Percentiles rank a stretch among this genome's conserved stretches.
These are phyloP conservation scores for Colletotrichum lentis DNA, from an alignment of 2,329 filamentous ascomycete species.

Conservation along the genomic window DNA sequence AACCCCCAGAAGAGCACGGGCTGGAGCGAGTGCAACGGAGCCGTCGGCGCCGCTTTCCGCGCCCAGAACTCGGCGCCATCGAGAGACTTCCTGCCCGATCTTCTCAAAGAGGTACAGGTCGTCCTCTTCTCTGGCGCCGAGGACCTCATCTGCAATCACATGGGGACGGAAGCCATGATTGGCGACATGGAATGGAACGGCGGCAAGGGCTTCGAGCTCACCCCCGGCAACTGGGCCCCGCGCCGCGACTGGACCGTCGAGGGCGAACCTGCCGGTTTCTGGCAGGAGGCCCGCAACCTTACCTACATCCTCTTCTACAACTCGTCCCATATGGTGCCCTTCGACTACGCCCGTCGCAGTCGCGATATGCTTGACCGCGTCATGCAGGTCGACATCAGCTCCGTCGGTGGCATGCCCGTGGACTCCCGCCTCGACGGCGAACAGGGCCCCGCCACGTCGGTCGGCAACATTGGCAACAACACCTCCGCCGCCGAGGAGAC, in stretches of 20 bases:
- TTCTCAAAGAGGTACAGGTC: conserved; percentile 80
- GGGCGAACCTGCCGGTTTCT: conserved; percentile 85
- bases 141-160: conserved; percentile 96
- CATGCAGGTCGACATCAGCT: conserved; percentile 89
- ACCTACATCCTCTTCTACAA: conserved; percentile 97
- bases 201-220: conserved; percentile 87
- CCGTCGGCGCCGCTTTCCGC: conserved; percentile 76
- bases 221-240: conserved; percentile 89
- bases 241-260: conserved; percentile 94
- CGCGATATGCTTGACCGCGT: conserved; percentile 98
- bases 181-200: conserved; percentile 91
- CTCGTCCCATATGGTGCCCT: conserved; percentile 97
- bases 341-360: conserved; percentile 84
- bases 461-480: conserved; percentile 71
- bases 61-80: conserved; percentile 76
- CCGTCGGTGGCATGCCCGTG: conserved; percentile 80
- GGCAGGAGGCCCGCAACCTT: conserved; percentile 92
- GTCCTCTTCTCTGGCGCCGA: conserved; percentile 92
- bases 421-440: conserved; percentile 87
- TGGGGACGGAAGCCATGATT: conserved; percentile 92
- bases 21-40: conserved; percentile 89
- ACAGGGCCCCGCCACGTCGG: conserved; percentile 78
- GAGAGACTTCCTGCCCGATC: conserved; percentile 75
- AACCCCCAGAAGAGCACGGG: conserved; percentile 82
- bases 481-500: conserved; percentile 72